Evolutionary conservation across 2,329 filamentous ascomycete genomes (phyloP).

Genomic region (Arthrinium puccinioides): DNA sequence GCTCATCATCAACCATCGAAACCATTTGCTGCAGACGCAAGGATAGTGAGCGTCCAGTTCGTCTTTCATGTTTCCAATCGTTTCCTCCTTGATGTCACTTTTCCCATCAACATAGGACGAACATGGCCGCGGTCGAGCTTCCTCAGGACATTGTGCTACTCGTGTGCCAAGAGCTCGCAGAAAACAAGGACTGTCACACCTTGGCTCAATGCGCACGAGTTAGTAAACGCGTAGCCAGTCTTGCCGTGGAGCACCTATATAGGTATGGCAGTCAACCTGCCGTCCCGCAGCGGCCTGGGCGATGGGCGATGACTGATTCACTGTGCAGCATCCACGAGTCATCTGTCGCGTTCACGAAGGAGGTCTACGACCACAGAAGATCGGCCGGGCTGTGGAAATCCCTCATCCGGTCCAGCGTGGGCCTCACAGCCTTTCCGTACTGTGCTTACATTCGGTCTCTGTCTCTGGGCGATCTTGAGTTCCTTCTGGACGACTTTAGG

Average conservation of each 20-base stretch:
- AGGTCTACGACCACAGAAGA: conserved; percentile 33
- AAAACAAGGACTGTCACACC: conserved; percentile 48
- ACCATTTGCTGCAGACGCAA: too few relatives aligned
- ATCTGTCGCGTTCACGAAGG: conserved; percentile 34
- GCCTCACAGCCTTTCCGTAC: conserved; percentile 59
- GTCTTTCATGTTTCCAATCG: too few relatives aligned
- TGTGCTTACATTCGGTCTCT: conserved; percentile 59
- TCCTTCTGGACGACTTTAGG: conserved; percentile 48
- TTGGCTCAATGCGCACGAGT: conserved; percentile 52
- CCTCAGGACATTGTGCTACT: conserved; percentile 55
- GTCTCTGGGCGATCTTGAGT: conserved; percentile 47
- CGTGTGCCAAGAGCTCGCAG: conserved; percentile 51
- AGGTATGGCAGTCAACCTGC: conserved; percentile 46
- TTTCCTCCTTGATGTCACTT: too few relatives aligned
- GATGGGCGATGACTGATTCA: not conserved
- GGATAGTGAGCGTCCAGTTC: too few relatives aligned
- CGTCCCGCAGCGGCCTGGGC: not conserved
- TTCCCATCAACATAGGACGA: too few relatives aligned
- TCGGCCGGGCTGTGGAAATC: conserved; percentile 63
- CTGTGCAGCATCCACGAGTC: conserved; percentile 35
- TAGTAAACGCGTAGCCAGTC: conserved; percentile 46
- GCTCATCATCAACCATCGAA: too few relatives aligned
- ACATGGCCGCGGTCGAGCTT: too few relatives aligned
- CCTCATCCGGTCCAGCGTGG: conserved; percentile 58
- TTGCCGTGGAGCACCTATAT: conserved; percentile 57